Evolutionary conservation across 495 filamentous ascomycete species (phyloP), one percentile per base, ranked within the genome.

Genomic region (Baudoinia panamericana): DNA sequence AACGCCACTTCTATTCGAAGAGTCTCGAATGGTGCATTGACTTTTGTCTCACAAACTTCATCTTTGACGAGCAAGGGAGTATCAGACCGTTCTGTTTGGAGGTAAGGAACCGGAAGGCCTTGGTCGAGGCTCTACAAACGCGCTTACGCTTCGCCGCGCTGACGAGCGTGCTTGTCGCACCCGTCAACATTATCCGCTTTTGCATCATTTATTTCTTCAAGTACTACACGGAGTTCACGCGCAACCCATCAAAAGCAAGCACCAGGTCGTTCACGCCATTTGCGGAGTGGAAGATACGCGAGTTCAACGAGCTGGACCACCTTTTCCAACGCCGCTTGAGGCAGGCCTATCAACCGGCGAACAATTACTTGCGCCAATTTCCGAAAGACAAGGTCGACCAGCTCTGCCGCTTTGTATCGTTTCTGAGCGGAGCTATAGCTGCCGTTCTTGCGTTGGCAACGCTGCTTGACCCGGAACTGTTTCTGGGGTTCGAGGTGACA

Each of bases 241-340:
- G 80, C 55, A 92, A 93, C 46, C 88, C 90, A 0, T 79, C 83
- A 0, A 71, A 84, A 35, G 71, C 85, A 24, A 80, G 80, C 12
- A 79, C 83, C 17, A 76, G 90, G 11, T 78, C 82, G 50, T 97
- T 94, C 52, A 95, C 87, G 2, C 83, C 86, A 1, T 71, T 94
- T 34, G 90, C 92, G 2, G 82, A 92, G 57, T 96, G 90, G 92
- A 95, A 94, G 52, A 95, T 96, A 45, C 80, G 90, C 35, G 88
- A 96, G 58, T 96, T 96, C 68, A 97, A 97, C 52, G 90, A 97
- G 57, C 72, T 97, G 0, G 78, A 76, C 48, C 90, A 96, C 63
- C 65, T 96, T 1, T 97, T 94, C 52, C 71, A 84, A 46, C 80
- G 84, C 41, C 76, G 90, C 10, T 68, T 82, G 39, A 84, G 93